phyloP scores from a whole-genome alignment of 495 filamentous ascomycete genomes.

The Letharia columbiana region DNA sequence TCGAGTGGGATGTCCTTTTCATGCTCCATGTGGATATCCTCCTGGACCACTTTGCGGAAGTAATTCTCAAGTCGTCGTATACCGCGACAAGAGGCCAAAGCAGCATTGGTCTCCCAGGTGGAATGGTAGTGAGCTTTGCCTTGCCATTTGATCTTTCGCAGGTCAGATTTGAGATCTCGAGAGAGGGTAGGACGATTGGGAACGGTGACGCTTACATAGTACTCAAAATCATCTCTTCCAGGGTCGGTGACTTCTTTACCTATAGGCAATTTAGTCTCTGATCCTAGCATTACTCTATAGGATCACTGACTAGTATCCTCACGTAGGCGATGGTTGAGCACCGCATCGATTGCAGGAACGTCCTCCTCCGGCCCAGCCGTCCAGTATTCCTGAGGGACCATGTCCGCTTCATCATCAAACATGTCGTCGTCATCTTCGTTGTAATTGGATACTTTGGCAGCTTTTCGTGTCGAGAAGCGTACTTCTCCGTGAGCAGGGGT shows the following conservation, averaged over 20 bases:
- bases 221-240: constrained; percentile 77
- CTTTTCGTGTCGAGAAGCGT: constrained; percentile 83
- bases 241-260: constrained; percentile 42
- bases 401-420: constrained; percentile 59
- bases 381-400: constrained; percentile 55
- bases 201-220: constrained; percentile 45
- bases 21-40: constrained; percentile 60
- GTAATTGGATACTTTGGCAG: constrained; percentile 77
- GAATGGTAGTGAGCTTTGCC: constrained; percentile 88
- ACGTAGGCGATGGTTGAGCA: constrained; percentile 75
- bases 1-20: constrained; percentile 70
- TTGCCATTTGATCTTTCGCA: constrained; percentile 81
- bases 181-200: background rate
- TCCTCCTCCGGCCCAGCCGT: constrained; percentile 54
- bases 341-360: constrained; percentile 74
- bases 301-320: constrained; percentile 49
- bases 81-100: constrained; percentile 59
- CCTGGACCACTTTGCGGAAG: constrained; percentile 67
- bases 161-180: constrained; percentile 12
- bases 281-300: background rate
- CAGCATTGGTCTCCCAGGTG: constrained; percentile 79
- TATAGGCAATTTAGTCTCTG: constrained; percentile 8
- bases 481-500: constrained; percentile 58
- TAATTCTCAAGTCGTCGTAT: constrained; percentile 89
- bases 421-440: constrained; percentile 75